phyloP scores from a whole-genome alignment of 495 filamentous ascomycete genomes.

The Daldinia loculata region DNA sequence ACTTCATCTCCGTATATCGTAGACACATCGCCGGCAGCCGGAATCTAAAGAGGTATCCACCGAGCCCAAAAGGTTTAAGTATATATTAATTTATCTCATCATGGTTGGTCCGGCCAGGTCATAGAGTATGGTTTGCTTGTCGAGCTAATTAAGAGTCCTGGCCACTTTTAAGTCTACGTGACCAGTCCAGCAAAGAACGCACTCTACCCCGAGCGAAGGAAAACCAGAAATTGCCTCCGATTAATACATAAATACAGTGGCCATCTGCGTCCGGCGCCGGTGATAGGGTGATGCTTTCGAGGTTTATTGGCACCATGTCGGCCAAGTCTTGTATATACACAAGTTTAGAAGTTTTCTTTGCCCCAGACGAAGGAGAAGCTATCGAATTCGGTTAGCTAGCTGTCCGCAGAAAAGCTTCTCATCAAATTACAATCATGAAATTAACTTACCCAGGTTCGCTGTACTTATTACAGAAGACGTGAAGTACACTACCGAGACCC shows the following conservation, averaged over 20 bases:
- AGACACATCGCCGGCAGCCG: constrained; percentile 17
- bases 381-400: constrained; percentile 5
- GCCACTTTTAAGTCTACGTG: constrained; percentile 23
- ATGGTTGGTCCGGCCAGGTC: constrained; percentile 26
- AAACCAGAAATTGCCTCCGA: constrained; percentile 34
- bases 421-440: background rate
- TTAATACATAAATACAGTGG: constrained; percentile 36
- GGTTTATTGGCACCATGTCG: constrained; percentile 17
- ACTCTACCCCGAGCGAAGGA: constrained; percentile 17
- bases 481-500: constrained; percentile 70
- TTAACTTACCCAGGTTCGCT: constrained; percentile 71
- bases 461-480: constrained; percentile 81
- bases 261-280: constrained; percentile 42
- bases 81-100: constrained; percentile 39
- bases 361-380: constrained; percentile 73
- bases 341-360: constrained; percentile 76
- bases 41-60: constrained; percentile 17
- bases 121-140: constrained; percentile 24
- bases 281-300: constrained; percentile 29
- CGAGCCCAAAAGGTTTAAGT: constrained; percentile 13
- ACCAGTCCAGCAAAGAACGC: constrained; percentile 14
- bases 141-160: constrained; percentile 27
- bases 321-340: constrained; percentile 27
- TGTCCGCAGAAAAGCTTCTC: background rate
- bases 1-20: constrained; percentile 27